Percentiles rank a stretch among this genome's conserved stretches.
Evolutionary conservation across 148 eudicot species (phyloP).

Genomic region (Camellia granthamiana): DNA sequence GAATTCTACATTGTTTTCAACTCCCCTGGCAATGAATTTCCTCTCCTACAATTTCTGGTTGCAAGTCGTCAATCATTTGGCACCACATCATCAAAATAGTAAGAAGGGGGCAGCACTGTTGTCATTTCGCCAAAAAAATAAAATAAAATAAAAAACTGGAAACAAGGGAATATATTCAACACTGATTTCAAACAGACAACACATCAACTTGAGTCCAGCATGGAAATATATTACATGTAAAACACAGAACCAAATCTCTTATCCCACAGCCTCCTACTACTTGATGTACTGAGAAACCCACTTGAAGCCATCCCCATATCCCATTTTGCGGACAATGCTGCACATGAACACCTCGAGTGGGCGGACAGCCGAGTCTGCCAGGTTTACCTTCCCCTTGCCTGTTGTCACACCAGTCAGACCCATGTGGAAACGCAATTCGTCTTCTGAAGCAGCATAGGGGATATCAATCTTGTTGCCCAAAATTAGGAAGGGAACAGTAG

Average conservation of each 20-base stretch:
- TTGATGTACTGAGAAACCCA: slow-evolving; percentile 49
- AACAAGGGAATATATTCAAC: slow-evolving; percentile 15
- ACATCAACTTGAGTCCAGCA: slow-evolving; percentile 22
- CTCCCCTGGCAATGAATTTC: too few relatives aligned
- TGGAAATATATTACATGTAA: slow-evolving; percentile 8
- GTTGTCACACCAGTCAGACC: slow-evolving; percentile 40
- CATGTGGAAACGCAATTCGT: slow-evolving; percentile 35
- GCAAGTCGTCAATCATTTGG: slow-evolving; percentile 14
- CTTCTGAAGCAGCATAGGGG: slow-evolving; percentile 45
- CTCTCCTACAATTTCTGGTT: slow-evolving; percentile 1
- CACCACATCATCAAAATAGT: background rate
- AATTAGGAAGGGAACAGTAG: slow-evolving; percentile 39
- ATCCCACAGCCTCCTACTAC: slow-evolving; percentile 14
- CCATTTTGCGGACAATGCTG: slow-evolving; percentile 50
- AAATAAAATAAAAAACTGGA: background rate
- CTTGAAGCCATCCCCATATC: slow-evolving; percentile 46
- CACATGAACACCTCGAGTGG: slow-evolving; percentile 50
- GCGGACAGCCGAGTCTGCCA: slow-evolving; percentile 31
- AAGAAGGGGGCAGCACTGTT: background rate
- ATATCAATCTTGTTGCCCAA: slow-evolving; percentile 43
- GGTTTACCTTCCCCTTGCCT: slow-evolving; percentile 40
- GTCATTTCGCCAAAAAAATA: slow-evolving; percentile 16
- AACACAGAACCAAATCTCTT: background rate
- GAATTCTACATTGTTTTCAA: background rate
- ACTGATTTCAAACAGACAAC: slow-evolving; percentile 28